phyloP scores from a whole-genome alignment of 225 moss, liverwort and hornwort genomes.

The Pseudoscleropodium purum region DNA sequence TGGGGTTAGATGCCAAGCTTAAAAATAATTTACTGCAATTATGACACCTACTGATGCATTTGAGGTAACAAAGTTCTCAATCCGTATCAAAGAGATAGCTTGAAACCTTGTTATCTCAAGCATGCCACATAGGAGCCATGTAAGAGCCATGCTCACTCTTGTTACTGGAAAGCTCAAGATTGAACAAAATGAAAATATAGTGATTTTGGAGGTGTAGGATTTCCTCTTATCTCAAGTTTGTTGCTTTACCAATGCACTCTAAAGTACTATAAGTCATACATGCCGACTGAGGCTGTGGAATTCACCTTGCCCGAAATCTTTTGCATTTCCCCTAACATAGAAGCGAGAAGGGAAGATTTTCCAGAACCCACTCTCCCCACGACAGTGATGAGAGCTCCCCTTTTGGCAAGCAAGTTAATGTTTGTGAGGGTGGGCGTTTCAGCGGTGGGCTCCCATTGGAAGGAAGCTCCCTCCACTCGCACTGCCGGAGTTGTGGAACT shows the following conservation, averaged over 20 bases:
- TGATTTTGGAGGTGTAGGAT: neutral
- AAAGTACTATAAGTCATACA: neutral
- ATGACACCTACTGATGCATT: neutral
- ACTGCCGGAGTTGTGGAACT: constrained; percentile 39
- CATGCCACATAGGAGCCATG: neutral
- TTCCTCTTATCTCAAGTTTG: neutral
- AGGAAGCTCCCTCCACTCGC: constrained; percentile 41
- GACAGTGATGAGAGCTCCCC: constrained; percentile 63
- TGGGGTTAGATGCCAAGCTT: neutral
- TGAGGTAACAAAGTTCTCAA: neutral
- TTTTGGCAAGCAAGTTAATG: constrained; percentile 26
- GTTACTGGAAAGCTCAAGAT: neutral
- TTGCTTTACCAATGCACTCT: neutral
- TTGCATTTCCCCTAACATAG: constrained; percentile 78
- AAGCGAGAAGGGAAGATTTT: constrained; percentile 69
- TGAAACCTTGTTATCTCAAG: neutral
- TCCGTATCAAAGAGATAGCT: neutral
- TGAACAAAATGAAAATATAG: neutral
- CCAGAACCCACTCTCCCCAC: constrained; percentile 94
- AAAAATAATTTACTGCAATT: neutral
- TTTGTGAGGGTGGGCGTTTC: constrained; percentile 31
- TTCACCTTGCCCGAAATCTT: constrained; percentile 72
- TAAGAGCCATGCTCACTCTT: neutral
- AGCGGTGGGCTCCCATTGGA: constrained; percentile 62
- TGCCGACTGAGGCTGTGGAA: neutral